Evolutionary conservation across 371 early-diverging fungal genomes (phyloP).

Genomic region (Rhizopus arrhizus): DNA sequence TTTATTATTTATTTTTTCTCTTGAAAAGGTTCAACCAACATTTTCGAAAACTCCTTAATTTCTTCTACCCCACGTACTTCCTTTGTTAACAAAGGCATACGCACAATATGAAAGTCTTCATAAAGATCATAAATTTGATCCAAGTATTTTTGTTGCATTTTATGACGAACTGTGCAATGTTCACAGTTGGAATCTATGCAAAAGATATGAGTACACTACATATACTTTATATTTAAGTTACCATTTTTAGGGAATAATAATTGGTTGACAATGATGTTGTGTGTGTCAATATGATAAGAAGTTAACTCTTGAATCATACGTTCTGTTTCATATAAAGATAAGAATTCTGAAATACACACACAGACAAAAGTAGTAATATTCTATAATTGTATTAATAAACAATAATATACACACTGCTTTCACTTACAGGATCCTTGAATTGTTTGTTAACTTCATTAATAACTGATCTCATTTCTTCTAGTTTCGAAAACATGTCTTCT

Average conservation of each 20-base stretch:
- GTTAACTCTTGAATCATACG: constrained; percentile 98
- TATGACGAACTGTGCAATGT: constrained; percentile 91
- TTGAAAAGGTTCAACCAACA: constrained; percentile 83
- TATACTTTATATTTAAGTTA: constrained; percentile 20
- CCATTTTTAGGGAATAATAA: constrained; percentile 91
- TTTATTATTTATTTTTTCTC: constrained; percentile 11
- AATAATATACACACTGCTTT: not conserved
- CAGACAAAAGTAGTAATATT: constrained; percentile 98
- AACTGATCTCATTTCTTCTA: constrained; percentile 91
- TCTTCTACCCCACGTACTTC: constrained; percentile 96
- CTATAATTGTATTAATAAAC: constrained; percentile 36
- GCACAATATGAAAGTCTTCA: constrained; percentile 93
- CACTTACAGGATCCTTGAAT: constrained; percentile 90
- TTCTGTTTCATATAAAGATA: constrained; percentile 98
- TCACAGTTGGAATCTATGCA: constrained; percentile 84
- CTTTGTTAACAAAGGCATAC: constrained; percentile 91
- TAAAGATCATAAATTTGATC: constrained; percentile 97
- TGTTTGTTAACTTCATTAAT: constrained; percentile 97
- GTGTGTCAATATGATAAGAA: constrained; percentile 95
- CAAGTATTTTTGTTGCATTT: constrained; percentile 98
- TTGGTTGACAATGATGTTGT: constrained; percentile 99
- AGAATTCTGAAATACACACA: constrained; percentile 98
- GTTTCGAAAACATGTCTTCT: constrained; percentile 93
- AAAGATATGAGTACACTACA: not conserved
- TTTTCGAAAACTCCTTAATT: constrained; percentile 88